Percentiles rank a stretch among this genome's conserved stretches.
These are phyloP conservation scores for Plectranthus barbatus DNA, from an alignment of 257 asterid genomes.

Conservation along the genomic window DNA sequence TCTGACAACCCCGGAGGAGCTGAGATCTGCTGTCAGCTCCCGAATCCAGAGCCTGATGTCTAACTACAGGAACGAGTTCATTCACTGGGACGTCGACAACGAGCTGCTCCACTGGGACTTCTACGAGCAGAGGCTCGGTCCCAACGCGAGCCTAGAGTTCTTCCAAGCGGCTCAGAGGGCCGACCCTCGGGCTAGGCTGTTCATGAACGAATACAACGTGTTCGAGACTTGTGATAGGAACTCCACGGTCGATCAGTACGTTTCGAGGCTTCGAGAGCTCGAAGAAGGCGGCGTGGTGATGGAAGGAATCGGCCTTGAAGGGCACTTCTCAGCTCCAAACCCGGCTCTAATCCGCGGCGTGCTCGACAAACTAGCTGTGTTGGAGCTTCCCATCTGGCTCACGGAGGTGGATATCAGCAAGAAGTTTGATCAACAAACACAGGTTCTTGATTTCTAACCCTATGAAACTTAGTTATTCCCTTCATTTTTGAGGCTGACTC, in stretches of 20 bases:
- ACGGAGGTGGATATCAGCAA: constrained; percentile 48
- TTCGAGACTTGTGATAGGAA: constrained; percentile 40
- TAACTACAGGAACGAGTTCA: constrained; percentile 45
- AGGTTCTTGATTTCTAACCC: constrained; percentile 19
- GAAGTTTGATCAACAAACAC: constrained; percentile 24
- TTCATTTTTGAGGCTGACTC: neutral
- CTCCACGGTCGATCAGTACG: constrained; percentile 32
- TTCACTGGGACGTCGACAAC: constrained; percentile 73
- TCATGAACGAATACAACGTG: constrained; percentile 54
- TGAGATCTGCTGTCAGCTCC: constrained; percentile 28
- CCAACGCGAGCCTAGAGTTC: constrained; percentile 34
- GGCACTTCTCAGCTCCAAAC: constrained; percentile 42
- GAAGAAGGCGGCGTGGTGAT: constrained; percentile 23
- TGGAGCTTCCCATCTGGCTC: constrained; percentile 57
- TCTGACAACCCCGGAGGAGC: constrained; percentile 24
- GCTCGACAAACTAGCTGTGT: constrained; percentile 41
- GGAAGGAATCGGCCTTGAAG: constrained; percentile 57
- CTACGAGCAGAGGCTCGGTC: constrained; percentile 44
- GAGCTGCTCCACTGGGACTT: constrained; percentile 60
- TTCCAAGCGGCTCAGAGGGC: constrained; percentile 27
- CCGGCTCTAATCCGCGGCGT: constrained; percentile 43
- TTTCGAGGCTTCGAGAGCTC: constrained; percentile 31
- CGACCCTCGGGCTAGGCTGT: constrained; percentile 49
- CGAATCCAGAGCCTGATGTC: constrained; percentile 41
- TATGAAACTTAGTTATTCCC: neutral